A percentile compares a stretch with the other conserved stretches of the same genome.
Conservation (phyloP, 2,329 filamentous ascomycete species). For the Pyricularia pennisetigena region DNA sequence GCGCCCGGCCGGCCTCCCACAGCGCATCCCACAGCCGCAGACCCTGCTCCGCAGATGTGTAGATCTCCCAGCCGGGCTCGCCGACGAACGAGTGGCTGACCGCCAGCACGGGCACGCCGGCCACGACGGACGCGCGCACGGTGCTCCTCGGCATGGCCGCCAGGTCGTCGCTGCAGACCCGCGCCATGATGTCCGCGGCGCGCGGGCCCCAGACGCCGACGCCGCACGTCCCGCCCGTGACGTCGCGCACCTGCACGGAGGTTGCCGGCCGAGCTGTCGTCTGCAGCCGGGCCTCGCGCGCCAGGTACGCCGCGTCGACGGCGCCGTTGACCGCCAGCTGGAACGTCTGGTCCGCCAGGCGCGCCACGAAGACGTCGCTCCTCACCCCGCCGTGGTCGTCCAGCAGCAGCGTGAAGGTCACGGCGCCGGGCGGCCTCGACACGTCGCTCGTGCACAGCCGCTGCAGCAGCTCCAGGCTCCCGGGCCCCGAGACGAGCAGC, state of each 20-base stretch:
- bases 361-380: conserved; percentile 46
- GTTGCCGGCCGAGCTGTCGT: conserved; percentile 24
- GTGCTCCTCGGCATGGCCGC: conserved; percentile 19
- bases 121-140: conserved; percentile 34
- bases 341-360: conserved; percentile 37
- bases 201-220: conserved; percentile 54
- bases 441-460: conserved; percentile 41
- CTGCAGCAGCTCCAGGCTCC: conserved; percentile 43
- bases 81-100: conserved; percentile 51
- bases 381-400: conserved; percentile 41
- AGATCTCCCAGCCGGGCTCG: conserved; percentile 53
- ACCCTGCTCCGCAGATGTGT: conserved; percentile 48
- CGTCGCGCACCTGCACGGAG: conserved; percentile 43
- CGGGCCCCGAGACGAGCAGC: conserved; percentile 47
- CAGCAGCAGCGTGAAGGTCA: conserved; percentile 48
- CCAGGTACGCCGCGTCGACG: conserved; percentile 42
- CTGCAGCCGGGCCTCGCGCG: conserved; percentile 40
- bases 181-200: conserved; percentile 37
- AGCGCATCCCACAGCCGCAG: conserved; percentile 48
- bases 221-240: conserved; percentile 50
- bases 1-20: conserved; percentile 39
- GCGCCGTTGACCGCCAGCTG: conserved; percentile 48
- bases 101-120: conserved; percentile 44
- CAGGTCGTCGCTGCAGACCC: conserved; percentile 34
- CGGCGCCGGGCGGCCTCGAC: conserved; percentile 31